phyloP scores from a whole-genome alignment of 2,329 filamentous ascomycete genomes.

The Colletotrichum nymphaeae region DNA sequence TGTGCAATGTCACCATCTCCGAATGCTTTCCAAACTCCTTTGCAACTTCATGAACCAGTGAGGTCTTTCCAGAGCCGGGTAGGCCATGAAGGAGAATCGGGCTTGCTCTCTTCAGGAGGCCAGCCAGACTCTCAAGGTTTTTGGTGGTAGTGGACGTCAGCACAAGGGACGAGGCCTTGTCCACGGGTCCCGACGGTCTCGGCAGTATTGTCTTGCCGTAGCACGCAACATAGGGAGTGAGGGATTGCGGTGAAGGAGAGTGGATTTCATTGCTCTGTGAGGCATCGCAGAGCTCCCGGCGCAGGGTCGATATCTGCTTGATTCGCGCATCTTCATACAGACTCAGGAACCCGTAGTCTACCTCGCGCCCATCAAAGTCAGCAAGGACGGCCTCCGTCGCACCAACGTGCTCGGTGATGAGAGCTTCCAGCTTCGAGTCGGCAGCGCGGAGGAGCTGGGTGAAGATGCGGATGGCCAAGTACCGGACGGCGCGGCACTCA shows the following conservation, averaged over 20 bases:
- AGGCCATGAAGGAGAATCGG: slow-evolving; percentile 86
- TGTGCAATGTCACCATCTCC: slow-evolving; percentile 90
- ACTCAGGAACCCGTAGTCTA: slow-evolving; percentile 82
- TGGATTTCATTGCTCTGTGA: slow-evolving; percentile 36
- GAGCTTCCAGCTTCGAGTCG: slow-evolving; percentile 80
- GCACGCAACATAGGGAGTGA: slow-evolving; percentile 71
- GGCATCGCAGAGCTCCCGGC: slow-evolving; percentile 49
- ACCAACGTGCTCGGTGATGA: slow-evolving; percentile 75
- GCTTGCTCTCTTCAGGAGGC: slow-evolving; percentile 72
- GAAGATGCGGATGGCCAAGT: slow-evolving; percentile 84
- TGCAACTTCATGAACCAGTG: slow-evolving; percentile 84
- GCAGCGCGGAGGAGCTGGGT: slow-evolving; percentile 83
- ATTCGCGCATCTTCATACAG: slow-evolving; percentile 68
- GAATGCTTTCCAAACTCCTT: slow-evolving; percentile 80
- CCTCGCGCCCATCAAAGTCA: slow-evolving; percentile 77
- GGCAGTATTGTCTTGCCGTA: slow-evolving; percentile 78
- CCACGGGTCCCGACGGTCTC: slow-evolving; percentile 64
- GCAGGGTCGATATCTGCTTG: slow-evolving; percentile 55
- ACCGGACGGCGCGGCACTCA: slow-evolving; percentile 72
- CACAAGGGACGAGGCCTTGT: slow-evolving; percentile 60
- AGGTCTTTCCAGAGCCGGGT: slow-evolving; percentile 91
- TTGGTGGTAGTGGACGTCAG: slow-evolving; percentile 75
- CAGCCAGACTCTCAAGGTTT: slow-evolving; percentile 79
- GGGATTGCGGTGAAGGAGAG: slow-evolving; percentile 47
- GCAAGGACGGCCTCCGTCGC: slow-evolving; percentile 71